phyloP scores from a whole-genome alignment of 108 stramenopile species.

The Schizochytrium sp. region DNA sequence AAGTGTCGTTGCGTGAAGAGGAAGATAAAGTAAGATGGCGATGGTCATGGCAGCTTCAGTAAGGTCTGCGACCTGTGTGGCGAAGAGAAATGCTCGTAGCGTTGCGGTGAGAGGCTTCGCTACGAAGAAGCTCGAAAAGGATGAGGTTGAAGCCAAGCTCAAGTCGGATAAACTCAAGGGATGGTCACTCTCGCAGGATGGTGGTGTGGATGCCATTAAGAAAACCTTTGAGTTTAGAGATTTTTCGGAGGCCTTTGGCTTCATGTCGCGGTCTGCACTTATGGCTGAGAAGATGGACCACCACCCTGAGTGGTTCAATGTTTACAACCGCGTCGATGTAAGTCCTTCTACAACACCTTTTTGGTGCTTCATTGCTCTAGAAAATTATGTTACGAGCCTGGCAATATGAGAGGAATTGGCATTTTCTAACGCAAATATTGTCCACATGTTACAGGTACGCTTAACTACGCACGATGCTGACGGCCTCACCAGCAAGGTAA shows the following conservation, averaged over 20 bases:
- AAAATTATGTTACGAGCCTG: too few species aligned
- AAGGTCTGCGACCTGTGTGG: too few species aligned
- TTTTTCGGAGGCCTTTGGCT: conserved; percentile 90
- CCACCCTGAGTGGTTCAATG: conserved; percentile 98
- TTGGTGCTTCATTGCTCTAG: too few species aligned
- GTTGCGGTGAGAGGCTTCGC: not conserved
- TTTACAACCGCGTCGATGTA: conserved; percentile 91
- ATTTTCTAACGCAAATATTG: too few species aligned
- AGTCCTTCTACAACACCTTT: conserved; percentile 77
- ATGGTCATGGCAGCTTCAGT: too few species aligned
- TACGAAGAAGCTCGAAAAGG: not conserved
- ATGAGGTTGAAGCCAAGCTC: not conserved
- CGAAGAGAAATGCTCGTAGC: too few species aligned
- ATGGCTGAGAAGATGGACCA: conserved; percentile 90
- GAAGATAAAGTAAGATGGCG: too few species aligned
- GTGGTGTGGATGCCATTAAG: conserved; percentile 75
- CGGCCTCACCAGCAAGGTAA: conserved; percentile 38
- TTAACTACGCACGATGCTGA: conserved; percentile 44
- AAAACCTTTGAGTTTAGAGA: conserved; percentile 86
- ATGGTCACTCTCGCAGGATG: conserved; percentile 48
- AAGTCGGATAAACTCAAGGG: not conserved
- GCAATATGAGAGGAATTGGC: too few species aligned
- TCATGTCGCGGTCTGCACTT: conserved; percentile 88
- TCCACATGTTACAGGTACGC: not conserved
- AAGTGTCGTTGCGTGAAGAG: too few species aligned